Conservation (phyloP, 2,329 filamentous ascomycete genomes). For the Eurotiales sp. region DNA sequence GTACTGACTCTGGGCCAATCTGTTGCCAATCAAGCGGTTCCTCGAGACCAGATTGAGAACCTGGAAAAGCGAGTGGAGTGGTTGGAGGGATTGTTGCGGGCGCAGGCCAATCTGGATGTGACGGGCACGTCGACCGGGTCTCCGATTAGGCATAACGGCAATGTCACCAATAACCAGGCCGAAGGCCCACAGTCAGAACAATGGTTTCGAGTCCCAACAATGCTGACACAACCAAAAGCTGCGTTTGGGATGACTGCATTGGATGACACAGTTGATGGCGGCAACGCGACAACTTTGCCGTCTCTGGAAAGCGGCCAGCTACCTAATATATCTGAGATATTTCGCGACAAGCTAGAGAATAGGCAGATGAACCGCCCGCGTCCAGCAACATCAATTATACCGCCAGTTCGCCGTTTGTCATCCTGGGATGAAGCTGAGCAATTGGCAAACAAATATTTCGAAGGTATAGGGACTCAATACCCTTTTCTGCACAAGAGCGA, state of each 20-base stretch:
- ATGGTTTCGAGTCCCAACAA: slow-evolving; percentile 37
- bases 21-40: slow-evolving; percentile 34
- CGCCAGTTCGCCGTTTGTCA: slow-evolving; percentile 30
- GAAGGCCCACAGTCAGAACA: slow-evolving; percentile 26
- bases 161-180: neutral
- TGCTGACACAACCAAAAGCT: slow-evolving; percentile 28
- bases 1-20: slow-evolving; percentile 36
- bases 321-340: slow-evolving; percentile 38
- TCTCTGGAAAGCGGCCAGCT: slow-evolving; percentile 28
- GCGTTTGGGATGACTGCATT: slow-evolving; percentile 21
- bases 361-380: slow-evolving; percentile 33
- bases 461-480: slow-evolving; percentile 38
- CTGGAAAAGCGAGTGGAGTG: slow-evolving; percentile 38
- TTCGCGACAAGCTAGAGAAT: slow-evolving; percentile 37
- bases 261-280: slow-evolving; percentile 12
- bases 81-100: slow-evolving; percentile 35
- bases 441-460: slow-evolving; percentile 33
- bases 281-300: slow-evolving; percentile 14
- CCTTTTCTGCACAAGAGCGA: slow-evolving; percentile 34
- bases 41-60: slow-evolving; percentile 37
- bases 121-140: slow-evolving; percentile 31
- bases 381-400: slow-evolving; percentile 23
- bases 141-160: slow-evolving; percentile 26
- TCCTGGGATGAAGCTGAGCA: slow-evolving; percentile 35
- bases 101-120: slow-evolving; percentile 33